These are phyloP conservation scores for Melampsora abietis-canadensis DNA, from an alignment of 1,284 basidiomycete genomes.

Conservation along the genomic window DNA sequence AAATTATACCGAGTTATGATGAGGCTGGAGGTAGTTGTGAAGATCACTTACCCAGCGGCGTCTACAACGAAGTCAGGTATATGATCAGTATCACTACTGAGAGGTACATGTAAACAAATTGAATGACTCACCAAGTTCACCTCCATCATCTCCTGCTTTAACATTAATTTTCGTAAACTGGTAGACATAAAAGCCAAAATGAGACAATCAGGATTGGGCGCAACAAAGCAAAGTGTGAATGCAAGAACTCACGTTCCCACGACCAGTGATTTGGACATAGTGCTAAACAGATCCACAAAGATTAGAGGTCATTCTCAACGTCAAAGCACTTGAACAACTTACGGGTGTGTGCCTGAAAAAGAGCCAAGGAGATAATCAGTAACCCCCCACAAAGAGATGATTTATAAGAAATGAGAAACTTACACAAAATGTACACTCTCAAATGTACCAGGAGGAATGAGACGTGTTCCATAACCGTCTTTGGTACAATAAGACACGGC, in stretches of 20 bases:
- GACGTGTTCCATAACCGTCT: slow-evolving; percentile 18
- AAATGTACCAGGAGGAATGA: slow-evolving; percentile 29
- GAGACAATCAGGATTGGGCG: background rate
- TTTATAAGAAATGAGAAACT: background rate
- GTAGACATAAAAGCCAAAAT: background rate
- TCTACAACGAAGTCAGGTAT: background rate
- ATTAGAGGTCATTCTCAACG: background rate
- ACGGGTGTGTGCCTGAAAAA: too few species aligned
- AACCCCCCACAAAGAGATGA: background rate
- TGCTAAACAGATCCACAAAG: background rate
- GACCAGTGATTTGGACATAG: slow-evolving; percentile 41
- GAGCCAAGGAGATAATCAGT: background rate
- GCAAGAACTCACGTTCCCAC: slow-evolving; percentile 26
- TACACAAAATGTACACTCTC: slow-evolving; percentile 39
- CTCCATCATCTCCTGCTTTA: slow-evolving; percentile 16
- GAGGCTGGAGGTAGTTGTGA: too few species aligned
- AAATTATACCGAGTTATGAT: too few species aligned
- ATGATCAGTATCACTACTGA: too few species aligned
- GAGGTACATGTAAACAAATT: background rate
- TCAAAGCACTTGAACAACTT: too few species aligned
- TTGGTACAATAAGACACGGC: slow-evolving; percentile 38
- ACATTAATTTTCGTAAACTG: slow-evolving; percentile 41
- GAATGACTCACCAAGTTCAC: slow-evolving; percentile 28
- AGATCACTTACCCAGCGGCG: background rate
- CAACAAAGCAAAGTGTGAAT: background rate